Evolutionary conservation across 192 early-diverging fungal genomes (phyloP), one percentile per base, ranked within the genome.

Genomic region (Ramicandelaber brevisporus): DNA sequence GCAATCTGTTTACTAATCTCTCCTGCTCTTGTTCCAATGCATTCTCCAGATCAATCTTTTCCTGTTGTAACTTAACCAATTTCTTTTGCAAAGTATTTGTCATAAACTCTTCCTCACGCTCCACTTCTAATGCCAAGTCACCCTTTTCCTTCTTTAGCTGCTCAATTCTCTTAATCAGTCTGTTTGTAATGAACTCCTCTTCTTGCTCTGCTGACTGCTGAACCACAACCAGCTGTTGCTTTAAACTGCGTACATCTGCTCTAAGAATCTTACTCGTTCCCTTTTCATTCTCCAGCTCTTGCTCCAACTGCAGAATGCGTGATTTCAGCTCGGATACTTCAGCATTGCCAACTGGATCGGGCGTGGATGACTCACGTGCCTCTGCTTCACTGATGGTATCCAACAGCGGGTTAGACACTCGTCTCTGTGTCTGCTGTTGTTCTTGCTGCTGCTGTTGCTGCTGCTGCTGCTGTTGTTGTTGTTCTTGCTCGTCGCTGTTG

Each of bases 1-100:
- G 79, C 7, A 87, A 44, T 36, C 71, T 57, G 46, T 90, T 90
- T 28, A 90, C 81, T 34, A 87, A 70, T 30, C 77, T 78, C 50
- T 88, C 81, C 40, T 86, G 78, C 37, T 87, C 82, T 41, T 83
- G 77, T 40, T 90, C 85, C 36, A 90, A 50, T 8, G 80, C 72
- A 31, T 66, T 67, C 33, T 90, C 85, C 58, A 90, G 67, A 23
- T 82, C 68, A 35, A 83, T 63, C 50, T 87, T 90, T 46, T 90
- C 85, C 34, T 69, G 64, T 39, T 86, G 75, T 20, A 90, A 56
- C 53, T 74, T 53, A 28, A 37, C 49, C 25, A 81, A 37, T 33
- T 78, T 78, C 36, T 71, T 67, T 47, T 77, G 70, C 13, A 81
- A 37, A 14, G 65, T 73, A 34, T 78, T 81, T 3, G 73, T 77